phyloP scores from a whole-genome alignment of 1,284 basidiomycete genomes.

The Cerrena zonata region DNA sequence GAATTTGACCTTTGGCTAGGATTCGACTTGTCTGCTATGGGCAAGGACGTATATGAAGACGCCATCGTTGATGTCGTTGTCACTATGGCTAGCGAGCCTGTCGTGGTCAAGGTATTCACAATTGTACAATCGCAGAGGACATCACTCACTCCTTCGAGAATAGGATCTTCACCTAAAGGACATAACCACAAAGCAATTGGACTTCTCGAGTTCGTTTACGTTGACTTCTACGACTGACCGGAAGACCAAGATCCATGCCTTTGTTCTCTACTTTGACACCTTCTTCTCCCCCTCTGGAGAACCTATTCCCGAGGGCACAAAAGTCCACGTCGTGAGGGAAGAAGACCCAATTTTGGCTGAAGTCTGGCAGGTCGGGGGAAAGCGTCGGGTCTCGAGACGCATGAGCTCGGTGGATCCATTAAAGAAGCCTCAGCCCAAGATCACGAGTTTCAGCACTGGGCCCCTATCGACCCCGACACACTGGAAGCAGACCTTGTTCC shows the following conservation, averaged over 20 bases:
- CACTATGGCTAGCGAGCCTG: constrained; percentile 65
- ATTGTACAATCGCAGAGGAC: neutral
- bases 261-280: constrained; percentile 91
- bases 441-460: constrained; percentile 87
- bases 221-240: constrained; percentile 56
- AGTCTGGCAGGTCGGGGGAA: constrained; percentile 68
- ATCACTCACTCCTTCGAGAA: neutral
- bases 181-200: constrained; percentile 65
- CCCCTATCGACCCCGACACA: constrained; percentile 87
- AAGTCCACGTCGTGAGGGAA: constrained; percentile 50
- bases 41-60: constrained; percentile 63
- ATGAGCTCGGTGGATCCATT: constrained; percentile 29
- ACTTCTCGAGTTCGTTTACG: constrained; percentile 73
- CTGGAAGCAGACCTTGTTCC: constrained; percentile 94
- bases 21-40: constrained; percentile 81
- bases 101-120: constrained; percentile 58
- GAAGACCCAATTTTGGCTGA: constrained; percentile 64
- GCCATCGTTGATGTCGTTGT: constrained; percentile 79
- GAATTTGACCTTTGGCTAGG: constrained; percentile 43
- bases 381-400: constrained; percentile 47
- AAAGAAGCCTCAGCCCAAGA: constrained; percentile 39
- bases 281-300: constrained; percentile 73
- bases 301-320: constrained; percentile 44
- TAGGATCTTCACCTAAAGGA: constrained; percentile 70
- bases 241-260: constrained; percentile 67